Base-by-base conservation (phyloP, 768 basidiomycete species). In the Suillus americanus region DNA sequence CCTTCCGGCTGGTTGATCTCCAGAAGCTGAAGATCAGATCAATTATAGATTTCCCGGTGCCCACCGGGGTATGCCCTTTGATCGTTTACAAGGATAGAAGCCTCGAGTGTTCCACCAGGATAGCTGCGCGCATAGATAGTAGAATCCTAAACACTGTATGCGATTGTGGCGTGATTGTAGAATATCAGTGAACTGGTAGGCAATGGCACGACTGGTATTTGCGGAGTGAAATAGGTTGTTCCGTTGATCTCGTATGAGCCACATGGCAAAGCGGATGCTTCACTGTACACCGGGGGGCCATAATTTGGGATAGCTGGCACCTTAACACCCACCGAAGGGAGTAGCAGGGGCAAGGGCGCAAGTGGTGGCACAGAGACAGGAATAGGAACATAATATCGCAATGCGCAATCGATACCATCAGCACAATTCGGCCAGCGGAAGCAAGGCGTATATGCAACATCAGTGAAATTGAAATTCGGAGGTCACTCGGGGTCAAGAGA, bases 391-490 rank as follows among this genome's bases (percentile, higher is more conserved):
- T 69, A 73, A 46, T 72, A 75, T 68, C 74, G 75, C 68, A 71
- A 78, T 53, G 68, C 74, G 64, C 70, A 75, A 63, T 55, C 67
- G 8, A 67, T 65, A 14, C 70, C 67, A 37, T 68, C 64, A 14
- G 67, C 41, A 62, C 75, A 79, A 28, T 71, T 72, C 9, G 74
- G 70, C 77, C 77, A 77, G 6, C 66, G 65, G 7, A 74, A 72
- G 54, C 79, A 80, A 4, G 78, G 78, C 1, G 77, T 79, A 62
- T 79, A 75, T 38, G 69, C 72, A 30, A 75, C 67, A 63, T 79
- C 79, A 80, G 54, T 25, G 46, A 38, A 20, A 55, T 51, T 41
- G 28, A 43, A 51, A 23, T 56, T 55, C 46, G 37, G 60, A 60
- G 55, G 41, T 62, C n/a, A 37, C 38, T 41, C 12, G 16, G 16